Evolutionary conservation across 2,329 filamentous ascomycete genomes (phyloP).

Genomic region (Colletotrichum cuscutae): DNA sequence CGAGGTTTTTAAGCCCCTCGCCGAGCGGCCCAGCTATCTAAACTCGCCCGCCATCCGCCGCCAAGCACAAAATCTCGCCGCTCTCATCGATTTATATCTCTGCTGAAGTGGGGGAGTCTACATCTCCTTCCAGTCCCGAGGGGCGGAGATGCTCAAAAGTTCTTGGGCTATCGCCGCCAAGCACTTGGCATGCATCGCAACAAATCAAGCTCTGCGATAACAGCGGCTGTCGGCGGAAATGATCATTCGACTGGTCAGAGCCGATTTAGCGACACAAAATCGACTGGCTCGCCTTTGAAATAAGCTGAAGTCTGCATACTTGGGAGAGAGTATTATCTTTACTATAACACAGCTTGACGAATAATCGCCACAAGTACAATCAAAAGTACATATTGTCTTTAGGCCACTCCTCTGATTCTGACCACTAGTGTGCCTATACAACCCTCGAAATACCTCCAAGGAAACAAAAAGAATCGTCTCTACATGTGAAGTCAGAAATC

Average conservation of each 20-base stretch:
- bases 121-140: constrained; percentile 5
- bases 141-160: constrained; percentile 15
- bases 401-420: no score
- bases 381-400: no score
- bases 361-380: no score
- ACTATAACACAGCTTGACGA: no score
- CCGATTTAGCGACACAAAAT: background rate
- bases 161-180: background rate
- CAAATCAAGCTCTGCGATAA: constrained; percentile 20
- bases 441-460: no score
- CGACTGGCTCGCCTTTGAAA: background rate
- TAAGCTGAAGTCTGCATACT: background rate
- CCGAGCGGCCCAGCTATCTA: no score
- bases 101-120: background rate
- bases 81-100: background rate
- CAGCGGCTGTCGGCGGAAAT: background rate
- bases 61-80: background rate
- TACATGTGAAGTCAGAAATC: no score
- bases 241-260: background rate
- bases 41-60: no score
- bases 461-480: no score
- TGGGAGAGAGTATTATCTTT: background rate
- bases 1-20: background rate
- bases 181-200: constrained; percentile 19
- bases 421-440: no score